Evolutionary conservation across 306 rosid genomes (phyloP).

Genomic region (Sechiopsis laciniata): DNA sequence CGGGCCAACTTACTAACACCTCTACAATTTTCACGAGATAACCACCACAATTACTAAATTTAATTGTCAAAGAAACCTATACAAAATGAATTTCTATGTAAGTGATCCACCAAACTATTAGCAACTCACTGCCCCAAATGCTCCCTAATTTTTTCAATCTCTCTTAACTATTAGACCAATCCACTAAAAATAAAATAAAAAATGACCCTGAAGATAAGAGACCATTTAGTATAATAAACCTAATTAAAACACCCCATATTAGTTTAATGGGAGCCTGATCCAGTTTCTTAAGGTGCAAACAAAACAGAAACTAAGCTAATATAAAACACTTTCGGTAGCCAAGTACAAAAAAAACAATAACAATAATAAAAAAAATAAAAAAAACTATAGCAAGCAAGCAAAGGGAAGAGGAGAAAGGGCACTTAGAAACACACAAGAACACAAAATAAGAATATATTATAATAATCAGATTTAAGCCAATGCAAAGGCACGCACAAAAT

Average conservation of each 20-base stretch:
- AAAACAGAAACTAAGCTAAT: conserved; percentile 19
- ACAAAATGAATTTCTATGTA: too few relatives aligned
- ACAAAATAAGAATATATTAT: not conserved
- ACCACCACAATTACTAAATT: too few relatives aligned
- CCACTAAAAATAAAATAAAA: not conserved
- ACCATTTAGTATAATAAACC: not conserved
- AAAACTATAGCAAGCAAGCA: conserved; percentile 8
- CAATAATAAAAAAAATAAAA: too few relatives aligned
- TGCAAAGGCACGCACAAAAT: not conserved
- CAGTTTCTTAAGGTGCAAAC: conserved; percentile 11
- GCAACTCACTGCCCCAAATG: too few relatives aligned
- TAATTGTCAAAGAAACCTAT: too few relatives aligned
- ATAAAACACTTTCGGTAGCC: conserved; percentile 14
- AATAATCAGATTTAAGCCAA: not conserved
- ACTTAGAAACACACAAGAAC: not conserved
- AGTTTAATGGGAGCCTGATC: conserved; percentile 16
- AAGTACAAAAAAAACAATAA: not conserved
- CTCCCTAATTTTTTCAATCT: too few relatives aligned
- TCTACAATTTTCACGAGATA: too few relatives aligned
- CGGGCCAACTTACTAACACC: too few relatives aligned
- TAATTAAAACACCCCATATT: not conserved
- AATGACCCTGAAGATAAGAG: not conserved
- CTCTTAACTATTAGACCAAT: too few relatives aligned
- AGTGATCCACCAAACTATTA: too few relatives aligned
- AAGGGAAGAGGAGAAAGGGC: not conserved